Conservation (phyloP, 768 basidiomycete genomes). For the Amanita brunnescens region DNA sequence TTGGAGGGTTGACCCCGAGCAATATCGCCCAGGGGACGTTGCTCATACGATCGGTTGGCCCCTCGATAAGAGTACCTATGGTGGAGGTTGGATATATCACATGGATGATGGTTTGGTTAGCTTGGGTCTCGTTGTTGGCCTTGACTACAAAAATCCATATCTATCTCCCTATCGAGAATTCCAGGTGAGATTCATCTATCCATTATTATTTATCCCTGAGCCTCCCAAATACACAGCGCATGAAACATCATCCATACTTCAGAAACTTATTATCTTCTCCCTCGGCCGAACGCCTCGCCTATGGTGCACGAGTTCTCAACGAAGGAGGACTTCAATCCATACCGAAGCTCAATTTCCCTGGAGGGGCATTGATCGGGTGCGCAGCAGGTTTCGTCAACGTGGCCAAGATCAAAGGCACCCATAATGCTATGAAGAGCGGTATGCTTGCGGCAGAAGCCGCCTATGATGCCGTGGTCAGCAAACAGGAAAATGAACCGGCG, state of each 20-base stretch:
- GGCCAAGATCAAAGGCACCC: conserved; percentile 97
- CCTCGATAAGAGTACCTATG: conserved; percentile 73
- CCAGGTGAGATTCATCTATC: conserved; percentile 46
- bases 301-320: conserved; percentile 83
- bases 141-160: conserved; percentile 94
- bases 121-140: conserved; percentile 84
- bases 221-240: conserved; percentile 27
- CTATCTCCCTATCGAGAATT: conserved; percentile 88
- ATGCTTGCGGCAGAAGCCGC: conserved; percentile 94
- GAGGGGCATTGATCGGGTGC: conserved; percentile 91
- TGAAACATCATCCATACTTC: conserved; percentile 97
- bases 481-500: conserved; percentile 18
- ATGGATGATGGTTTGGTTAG: conserved; percentile 89
- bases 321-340: conserved; percentile 93
- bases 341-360: conserved; percentile 80
- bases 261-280: conserved; percentile 61
- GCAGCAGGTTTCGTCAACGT: conserved; percentile 95
- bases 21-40: conserved; percentile 68
- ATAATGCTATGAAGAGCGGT: conserved; percentile 98
- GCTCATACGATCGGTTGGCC: conserved; percentile 96
- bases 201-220: background rate
- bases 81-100: conserved; percentile 93
- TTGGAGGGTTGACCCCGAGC: conserved; percentile 70
- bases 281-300: conserved; percentile 64
- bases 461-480: conserved; percentile 42